Conservation (phyloP, 225 moss, liverwort and hornwort genomes). For the Bryoerythrophyllum caledonicum region DNA sequence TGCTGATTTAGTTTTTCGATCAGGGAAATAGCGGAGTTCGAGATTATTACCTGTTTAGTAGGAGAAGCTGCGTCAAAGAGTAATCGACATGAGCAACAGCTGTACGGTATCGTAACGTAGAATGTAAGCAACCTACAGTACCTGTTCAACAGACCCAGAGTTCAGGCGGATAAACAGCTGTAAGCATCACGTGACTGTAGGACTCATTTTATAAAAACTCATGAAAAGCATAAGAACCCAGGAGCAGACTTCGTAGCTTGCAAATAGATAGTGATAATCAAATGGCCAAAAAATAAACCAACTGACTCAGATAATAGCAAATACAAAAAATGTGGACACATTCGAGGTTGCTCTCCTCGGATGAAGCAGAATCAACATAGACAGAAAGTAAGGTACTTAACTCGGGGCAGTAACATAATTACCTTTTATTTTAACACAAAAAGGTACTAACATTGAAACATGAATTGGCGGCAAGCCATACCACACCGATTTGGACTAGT, state of each 20-base stretch:
- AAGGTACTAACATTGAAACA: constrained; percentile 19
- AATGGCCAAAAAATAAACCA: too few species aligned
- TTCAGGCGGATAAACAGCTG: neutral
- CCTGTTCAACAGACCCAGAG: neutral
- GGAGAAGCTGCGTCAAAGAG: neutral
- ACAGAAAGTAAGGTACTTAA: too few species aligned
- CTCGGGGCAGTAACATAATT: constrained; percentile 1
- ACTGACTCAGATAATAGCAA: neutral
- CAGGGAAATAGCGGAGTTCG: neutral
- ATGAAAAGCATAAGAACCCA: neutral
- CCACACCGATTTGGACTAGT: neutral
- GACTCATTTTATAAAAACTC: neutral
- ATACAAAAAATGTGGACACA: too few species aligned
- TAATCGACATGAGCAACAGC: neutral
- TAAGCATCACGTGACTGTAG: neutral
- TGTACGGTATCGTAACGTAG: neutral
- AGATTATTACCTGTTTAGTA: neutral
- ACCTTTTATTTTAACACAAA: constrained; percentile 33
- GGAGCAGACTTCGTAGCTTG: too few species aligned
- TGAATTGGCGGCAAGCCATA: constrained; percentile 15
- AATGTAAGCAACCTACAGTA: neutral
- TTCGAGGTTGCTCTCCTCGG: neutral
- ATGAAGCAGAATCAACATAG: neutral
- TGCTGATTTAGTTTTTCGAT: neutral
- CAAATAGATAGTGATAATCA: neutral